phyloP scores from a whole-genome alignment of 202 grass and related monocot genomes.

The Setaria viridis region DNA sequence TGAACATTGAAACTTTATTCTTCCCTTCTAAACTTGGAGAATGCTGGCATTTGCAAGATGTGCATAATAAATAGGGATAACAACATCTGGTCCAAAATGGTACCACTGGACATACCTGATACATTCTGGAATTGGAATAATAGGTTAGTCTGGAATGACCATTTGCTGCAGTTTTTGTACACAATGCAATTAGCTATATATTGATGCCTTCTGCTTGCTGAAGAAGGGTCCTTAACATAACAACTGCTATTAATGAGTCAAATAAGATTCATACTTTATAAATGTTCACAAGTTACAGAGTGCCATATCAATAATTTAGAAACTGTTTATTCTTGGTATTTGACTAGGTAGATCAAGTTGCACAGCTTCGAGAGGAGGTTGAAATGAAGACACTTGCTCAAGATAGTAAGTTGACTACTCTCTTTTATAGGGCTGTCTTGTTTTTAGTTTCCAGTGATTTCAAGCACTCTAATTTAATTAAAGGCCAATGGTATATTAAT shows the following conservation, averaged over 20 bases:
- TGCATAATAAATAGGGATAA: not conserved
- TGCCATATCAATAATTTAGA: constrained; percentile 29
- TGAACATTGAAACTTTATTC: constrained; percentile 5
- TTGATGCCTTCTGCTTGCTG: constrained; percentile 10
- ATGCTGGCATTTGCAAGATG: not conserved
- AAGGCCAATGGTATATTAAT: not conserved
- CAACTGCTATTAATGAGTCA: constrained; percentile 8
- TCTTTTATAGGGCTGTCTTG: not conserved
- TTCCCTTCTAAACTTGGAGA: constrained; percentile 7
- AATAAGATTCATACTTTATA: constrained; percentile 19
- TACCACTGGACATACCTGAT: not conserved
- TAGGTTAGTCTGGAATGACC: constrained; percentile 13
- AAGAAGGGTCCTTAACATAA: not conserved
- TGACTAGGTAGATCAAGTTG: constrained; percentile 66
- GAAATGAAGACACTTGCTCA: constrained; percentile 67
- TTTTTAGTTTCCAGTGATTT: constrained; percentile 13
- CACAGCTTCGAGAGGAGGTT: constrained; percentile 75
- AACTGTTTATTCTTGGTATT: constrained; percentile 43
- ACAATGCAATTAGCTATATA: constrained; percentile 13
- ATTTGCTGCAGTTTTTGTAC: not conserved
- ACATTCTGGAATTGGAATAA: constrained; percentile 4
- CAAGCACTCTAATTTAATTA: constrained; percentile 20
- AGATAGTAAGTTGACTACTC: constrained; percentile 57
- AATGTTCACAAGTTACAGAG: not conserved
- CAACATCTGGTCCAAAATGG: constrained; percentile 17